A percentile compares a stretch with the other conserved stretches of the same genome.
These are phyloP conservation scores for Paradendryphiella salina DNA, from an alignment of 2,329 filamentous ascomycete genomes.

Conservation along the genomic window DNA sequence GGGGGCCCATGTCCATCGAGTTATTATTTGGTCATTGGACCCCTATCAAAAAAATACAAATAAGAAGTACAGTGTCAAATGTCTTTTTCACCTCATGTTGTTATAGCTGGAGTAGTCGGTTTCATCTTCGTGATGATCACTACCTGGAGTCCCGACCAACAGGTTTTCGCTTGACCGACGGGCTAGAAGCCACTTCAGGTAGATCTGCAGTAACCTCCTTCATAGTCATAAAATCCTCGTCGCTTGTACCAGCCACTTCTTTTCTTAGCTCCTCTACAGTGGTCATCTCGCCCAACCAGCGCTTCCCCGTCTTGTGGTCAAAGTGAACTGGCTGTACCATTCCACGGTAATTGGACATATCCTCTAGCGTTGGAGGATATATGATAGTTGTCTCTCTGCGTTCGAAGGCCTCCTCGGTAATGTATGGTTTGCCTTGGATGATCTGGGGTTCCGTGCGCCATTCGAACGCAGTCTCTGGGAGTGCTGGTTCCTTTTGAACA, in stretches of 20 bases:
- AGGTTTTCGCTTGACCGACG: slow-evolving; percentile 20
- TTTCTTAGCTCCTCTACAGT: slow-evolving; percentile 26
- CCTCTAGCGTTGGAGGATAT: slow-evolving; percentile 51
- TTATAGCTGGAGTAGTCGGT: not conserved
- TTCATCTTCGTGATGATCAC: not conserved
- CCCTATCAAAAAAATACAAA: slow-evolving; percentile 1
- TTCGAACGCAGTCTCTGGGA: slow-evolving; percentile 7
- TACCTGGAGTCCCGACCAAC: slow-evolving; percentile 10
- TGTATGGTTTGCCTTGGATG: slow-evolving; percentile 45
- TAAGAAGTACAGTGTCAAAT: not conserved
- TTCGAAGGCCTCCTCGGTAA: slow-evolving; percentile 47
- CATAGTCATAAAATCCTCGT: slow-evolving; percentile 13
- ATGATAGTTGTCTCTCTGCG: slow-evolving; percentile 52
- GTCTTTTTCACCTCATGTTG: not conserved
- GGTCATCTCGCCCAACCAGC: slow-evolving; percentile 30
- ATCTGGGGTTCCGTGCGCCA: slow-evolving; percentile 44
- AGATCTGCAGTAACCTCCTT: slow-evolving; percentile 15
- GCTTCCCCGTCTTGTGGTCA: slow-evolving; percentile 32
- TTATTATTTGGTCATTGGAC: not conserved
- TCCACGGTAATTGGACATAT: slow-evolving; percentile 34
- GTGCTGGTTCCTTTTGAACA: slow-evolving; percentile 24
- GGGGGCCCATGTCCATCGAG: not conserved
- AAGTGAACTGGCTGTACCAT: slow-evolving; percentile 39
- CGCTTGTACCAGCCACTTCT: slow-evolving; percentile 9
- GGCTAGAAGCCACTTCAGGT: slow-evolving; percentile 13